A percentile compares a stretch with the other conserved stretches of the same genome.
Evolutionary conservation across 768 basidiomycete genomes (phyloP).

Genomic region (Agaricus blazei): DNA sequence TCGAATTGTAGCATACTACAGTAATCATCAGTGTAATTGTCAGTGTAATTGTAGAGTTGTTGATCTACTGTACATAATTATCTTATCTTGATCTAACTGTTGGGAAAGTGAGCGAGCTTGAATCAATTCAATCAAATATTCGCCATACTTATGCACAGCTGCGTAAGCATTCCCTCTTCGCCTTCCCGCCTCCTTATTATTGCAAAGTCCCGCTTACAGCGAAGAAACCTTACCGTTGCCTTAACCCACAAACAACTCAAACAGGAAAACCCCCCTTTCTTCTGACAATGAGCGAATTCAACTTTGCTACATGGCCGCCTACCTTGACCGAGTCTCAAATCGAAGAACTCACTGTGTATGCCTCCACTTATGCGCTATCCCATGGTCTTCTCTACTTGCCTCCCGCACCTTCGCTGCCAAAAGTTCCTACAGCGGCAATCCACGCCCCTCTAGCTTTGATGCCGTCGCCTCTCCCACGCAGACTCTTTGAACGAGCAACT

Average conservation of each 20-base stretch:
- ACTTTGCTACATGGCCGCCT: slow-evolving; percentile 74
- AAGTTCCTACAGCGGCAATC: slow-evolving; percentile 64
- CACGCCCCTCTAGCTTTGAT: slow-evolving; percentile 89
- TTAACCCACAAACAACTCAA: no score
- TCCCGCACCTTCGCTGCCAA: slow-evolving; percentile 39
- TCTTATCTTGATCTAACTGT: not conserved
- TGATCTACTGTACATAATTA: no score
- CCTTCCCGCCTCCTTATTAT: not conserved
- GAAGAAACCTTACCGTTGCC: no score
- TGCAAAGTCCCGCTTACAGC: not conserved
- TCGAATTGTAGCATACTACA: not conserved
- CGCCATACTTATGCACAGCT: slow-evolving; percentile 5
- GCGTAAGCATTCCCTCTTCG: slow-evolving; percentile 5
- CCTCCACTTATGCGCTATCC: slow-evolving; percentile 80
- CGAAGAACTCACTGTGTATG: slow-evolving; percentile 52
- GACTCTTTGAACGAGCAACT: slow-evolving; percentile 60
- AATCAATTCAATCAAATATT: slow-evolving; percentile 6
- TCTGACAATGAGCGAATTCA: slow-evolving; percentile 25
- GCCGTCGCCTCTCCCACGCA: slow-evolving; percentile 80
- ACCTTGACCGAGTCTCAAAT: slow-evolving; percentile 52
- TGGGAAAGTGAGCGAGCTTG: not conserved
- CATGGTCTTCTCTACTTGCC: slow-evolving; percentile 85
- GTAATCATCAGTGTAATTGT: not conserved
- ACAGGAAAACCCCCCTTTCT: not conserved
- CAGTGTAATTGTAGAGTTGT: not conserved